Conservation (phyloP, 441 rosid genomes). For the Populus hybrid region DNA sequence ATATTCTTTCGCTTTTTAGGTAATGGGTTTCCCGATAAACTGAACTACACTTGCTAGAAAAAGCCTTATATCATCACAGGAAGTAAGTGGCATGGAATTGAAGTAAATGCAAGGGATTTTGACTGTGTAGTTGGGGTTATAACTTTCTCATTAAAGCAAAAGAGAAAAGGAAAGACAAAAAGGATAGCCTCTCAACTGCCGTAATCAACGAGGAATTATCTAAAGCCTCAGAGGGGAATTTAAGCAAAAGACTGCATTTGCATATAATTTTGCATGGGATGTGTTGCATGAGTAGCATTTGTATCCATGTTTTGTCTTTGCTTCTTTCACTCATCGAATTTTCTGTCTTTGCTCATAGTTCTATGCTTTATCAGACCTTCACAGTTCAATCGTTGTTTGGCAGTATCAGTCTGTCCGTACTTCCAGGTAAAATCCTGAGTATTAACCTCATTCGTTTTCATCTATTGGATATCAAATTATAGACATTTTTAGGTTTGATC, state of each 20-base stretch:
- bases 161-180: slow-evolving; percentile 4
- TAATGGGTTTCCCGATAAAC: not conserved
- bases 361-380: not conserved
- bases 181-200: slow-evolving; percentile 2
- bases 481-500: not conserved
- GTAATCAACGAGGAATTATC: slow-evolving; percentile 6
- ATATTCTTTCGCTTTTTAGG: not conserved
- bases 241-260: not conserved
- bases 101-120: slow-evolving; percentile 3
- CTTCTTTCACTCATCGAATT: not conserved
- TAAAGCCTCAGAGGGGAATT: not conserved
- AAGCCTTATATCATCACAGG: slow-evolving; percentile 13
- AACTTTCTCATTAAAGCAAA: slow-evolving; percentile 2
- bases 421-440: not conserved
- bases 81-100: slow-evolving; percentile 13
- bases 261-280: not conserved
- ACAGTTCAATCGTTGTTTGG: not conserved
- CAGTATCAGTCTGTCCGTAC: not conserved
- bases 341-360: not conserved
- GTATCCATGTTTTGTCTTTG: not conserved
- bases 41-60: not conserved
- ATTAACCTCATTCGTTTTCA: not conserved
- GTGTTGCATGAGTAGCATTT: not conserved
- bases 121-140: slow-evolving; percentile 3
- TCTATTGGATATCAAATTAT: not conserved